Percentiles rank a stretch among this genome's conserved stretches.
These are phyloP conservation scores for Exobasidium rhododendri DNA, from an alignment of 1,284 basidiomycete species.

Conservation along the genomic window DNA sequence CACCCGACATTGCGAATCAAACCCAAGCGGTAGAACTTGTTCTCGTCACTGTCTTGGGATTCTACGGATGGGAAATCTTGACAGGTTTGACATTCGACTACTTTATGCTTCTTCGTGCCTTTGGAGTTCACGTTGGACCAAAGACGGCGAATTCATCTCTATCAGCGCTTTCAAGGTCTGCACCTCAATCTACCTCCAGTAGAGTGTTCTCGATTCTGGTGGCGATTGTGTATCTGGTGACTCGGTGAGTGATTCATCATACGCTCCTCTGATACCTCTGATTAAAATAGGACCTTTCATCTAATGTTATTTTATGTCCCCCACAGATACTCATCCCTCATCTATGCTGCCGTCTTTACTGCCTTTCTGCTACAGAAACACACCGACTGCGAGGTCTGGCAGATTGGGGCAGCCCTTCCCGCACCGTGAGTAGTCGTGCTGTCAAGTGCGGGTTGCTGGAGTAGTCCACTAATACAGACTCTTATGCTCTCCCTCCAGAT, in stretches of 20 bases:
- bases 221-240: background rate
- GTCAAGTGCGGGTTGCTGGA: too few species aligned
- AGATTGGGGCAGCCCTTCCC: background rate
- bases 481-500: too few species aligned
- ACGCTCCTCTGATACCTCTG: too few species aligned
- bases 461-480: too few species aligned
- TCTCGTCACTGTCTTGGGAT: conserved; percentile 1
- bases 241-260: background rate
- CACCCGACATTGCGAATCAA: background rate
- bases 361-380: background rate
- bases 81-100: background rate
- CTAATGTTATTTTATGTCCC: too few species aligned
- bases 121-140: background rate
- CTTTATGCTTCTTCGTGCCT: background rate
- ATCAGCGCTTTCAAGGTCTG: background rate
- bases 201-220: background rate
- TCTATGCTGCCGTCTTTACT: background rate
- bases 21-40: background rate
- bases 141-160: too few species aligned
- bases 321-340: background rate
- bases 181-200: background rate
- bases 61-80: conserved; percentile 5
- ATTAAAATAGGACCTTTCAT: too few species aligned
- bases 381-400: background rate
- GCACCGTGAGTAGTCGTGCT: background rate